phyloP scores from a whole-genome alignment of 2,329 filamentous ascomycete species.

The Geosmithia putterillii region DNA sequence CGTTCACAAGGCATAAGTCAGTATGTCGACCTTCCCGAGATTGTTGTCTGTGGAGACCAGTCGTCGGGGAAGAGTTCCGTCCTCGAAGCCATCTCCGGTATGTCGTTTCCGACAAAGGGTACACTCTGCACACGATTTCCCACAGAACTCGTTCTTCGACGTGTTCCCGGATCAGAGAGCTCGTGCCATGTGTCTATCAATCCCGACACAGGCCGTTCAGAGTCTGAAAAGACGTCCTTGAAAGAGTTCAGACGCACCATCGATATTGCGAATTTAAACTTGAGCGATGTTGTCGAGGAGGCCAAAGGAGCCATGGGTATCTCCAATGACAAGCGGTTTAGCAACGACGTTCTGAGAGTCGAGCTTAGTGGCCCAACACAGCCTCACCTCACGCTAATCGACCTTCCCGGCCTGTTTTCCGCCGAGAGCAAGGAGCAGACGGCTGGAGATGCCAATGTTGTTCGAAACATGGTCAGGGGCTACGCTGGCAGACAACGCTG shows the following conservation, averaged over 20 bases:
- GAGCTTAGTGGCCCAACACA: constrained; percentile 33
- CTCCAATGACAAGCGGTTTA: constrained; percentile 23
- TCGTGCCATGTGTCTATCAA: constrained; percentile 16
- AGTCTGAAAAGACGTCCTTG: constrained; percentile 9
- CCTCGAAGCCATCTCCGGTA: constrained; percentile 49
- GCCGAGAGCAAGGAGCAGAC: constrained; percentile 32
- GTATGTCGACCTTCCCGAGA: constrained; percentile 28
- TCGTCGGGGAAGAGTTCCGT: constrained; percentile 54
- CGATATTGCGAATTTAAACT: constrained; percentile 6
- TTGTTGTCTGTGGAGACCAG: constrained; percentile 49
- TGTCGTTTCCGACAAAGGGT: constrained; percentile 46
- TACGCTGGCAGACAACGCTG: constrained; percentile 47
- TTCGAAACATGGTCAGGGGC: constrained; percentile 26
- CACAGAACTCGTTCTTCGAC: constrained; percentile 46
- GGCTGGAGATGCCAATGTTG: constrained; percentile 15
- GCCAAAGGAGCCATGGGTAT: constrained; percentile 38
- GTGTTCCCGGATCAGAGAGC: constrained; percentile 13
- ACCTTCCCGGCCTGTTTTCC: constrained; percentile 44
- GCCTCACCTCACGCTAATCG: constrained; percentile 44
- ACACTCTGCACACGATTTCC: constrained; percentile 51
- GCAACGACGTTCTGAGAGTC: constrained; percentile 31
- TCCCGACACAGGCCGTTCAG: constrained; percentile 15
- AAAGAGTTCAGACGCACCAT: background rate
- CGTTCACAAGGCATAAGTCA: constrained; percentile 21
- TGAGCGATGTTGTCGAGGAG: constrained; percentile 22